Evolutionary conservation across 345 rosid genomes (phyloP).

Genomic region (Stellera chamaejasme): DNA sequence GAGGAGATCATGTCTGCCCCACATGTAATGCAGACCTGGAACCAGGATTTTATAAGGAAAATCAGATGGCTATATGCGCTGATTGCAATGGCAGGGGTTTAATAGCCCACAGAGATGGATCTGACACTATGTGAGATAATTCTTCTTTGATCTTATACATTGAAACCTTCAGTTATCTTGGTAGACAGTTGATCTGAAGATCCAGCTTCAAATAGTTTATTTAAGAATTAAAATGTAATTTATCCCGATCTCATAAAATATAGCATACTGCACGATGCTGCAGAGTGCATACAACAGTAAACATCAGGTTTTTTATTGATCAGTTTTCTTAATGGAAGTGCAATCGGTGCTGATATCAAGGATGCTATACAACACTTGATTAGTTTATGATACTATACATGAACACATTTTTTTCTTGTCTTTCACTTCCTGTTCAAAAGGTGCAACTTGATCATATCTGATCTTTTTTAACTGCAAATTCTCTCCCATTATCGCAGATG

Average conservation of each 20-base stretch:
- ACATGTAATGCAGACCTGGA: slow-evolving; percentile 73
- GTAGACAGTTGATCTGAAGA: background rate
- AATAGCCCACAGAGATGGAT: slow-evolving; percentile 89
- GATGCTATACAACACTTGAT: too few relatives aligned
- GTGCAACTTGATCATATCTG: background rate
- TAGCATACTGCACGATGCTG: too few relatives aligned
- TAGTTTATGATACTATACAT: too few relatives aligned
- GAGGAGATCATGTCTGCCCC: slow-evolving; percentile 58
- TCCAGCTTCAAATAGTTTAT: too few relatives aligned
- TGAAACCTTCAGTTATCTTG: background rate
- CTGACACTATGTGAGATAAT: slow-evolving; percentile 67
- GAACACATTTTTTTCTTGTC: background rate
- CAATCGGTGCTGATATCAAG: too few relatives aligned
- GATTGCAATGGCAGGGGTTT: slow-evolving; percentile 86
- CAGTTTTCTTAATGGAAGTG: too few relatives aligned
- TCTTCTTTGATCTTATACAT: background rate
- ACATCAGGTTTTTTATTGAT: too few relatives aligned
- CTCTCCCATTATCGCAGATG: slow-evolving; percentile 36
- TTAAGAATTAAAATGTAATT: too few relatives aligned
- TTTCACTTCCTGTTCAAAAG: background rate
- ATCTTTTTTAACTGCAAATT: background rate
- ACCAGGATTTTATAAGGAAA: slow-evolving; percentile 71
- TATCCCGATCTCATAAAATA: too few relatives aligned
- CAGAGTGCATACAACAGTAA: too few relatives aligned
- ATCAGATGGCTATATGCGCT: slow-evolving; percentile 57